Evolutionary conservation across 169 alveolate species (phyloP).

Genomic region (Miamiensis avidus): DNA sequence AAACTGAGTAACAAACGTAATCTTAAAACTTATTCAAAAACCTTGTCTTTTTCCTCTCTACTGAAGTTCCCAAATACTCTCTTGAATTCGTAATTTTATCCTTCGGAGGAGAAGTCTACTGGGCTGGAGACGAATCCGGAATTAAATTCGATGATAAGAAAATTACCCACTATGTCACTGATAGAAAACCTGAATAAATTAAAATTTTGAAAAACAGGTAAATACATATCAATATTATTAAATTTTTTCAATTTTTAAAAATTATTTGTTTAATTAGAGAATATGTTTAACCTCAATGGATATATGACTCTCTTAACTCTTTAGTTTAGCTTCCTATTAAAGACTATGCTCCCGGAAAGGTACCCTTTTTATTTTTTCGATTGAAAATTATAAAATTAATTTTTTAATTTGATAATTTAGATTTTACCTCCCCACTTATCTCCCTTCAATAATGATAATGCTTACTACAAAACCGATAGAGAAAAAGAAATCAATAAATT

Average conservation of each 20-base stretch:
- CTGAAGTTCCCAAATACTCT: slow-evolving; percentile 94
- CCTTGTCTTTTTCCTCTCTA: slow-evolving; percentile 83
- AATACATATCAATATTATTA: background rate
- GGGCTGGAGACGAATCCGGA: slow-evolving; percentile 71
- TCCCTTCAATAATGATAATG: slow-evolving; percentile 86
- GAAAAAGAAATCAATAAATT: slow-evolving; percentile 55
- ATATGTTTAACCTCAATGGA: slow-evolving; percentile 96
- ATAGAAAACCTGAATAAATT: slow-evolving; percentile 68
- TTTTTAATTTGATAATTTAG: background rate
- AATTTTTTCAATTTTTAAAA: no score
- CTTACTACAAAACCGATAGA: slow-evolving; percentile 61
- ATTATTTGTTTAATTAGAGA: slow-evolving; percentile 52
- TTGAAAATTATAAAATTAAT: background rate
- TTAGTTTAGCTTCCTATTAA: slow-evolving; percentile 84
- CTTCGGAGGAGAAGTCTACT: slow-evolving; percentile 89
- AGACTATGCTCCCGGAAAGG: slow-evolving; percentile 90
- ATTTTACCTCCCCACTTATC: slow-evolving; percentile 95
- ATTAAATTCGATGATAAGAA: slow-evolving; percentile 67
- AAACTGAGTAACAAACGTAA: slow-evolving; percentile 57
- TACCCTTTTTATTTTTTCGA: no score
- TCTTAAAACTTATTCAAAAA: slow-evolving; percentile 80
- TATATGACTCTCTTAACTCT: slow-evolving; percentile 92
- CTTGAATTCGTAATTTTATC: slow-evolving; percentile 87
- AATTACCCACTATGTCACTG: slow-evolving; percentile 92
- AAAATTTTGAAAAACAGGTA: slow-evolving; percentile 24